Base-by-base conservation (phyloP, 2,329 filamentous ascomycete genomes). In the Xylaria hypoxylon region DNA sequence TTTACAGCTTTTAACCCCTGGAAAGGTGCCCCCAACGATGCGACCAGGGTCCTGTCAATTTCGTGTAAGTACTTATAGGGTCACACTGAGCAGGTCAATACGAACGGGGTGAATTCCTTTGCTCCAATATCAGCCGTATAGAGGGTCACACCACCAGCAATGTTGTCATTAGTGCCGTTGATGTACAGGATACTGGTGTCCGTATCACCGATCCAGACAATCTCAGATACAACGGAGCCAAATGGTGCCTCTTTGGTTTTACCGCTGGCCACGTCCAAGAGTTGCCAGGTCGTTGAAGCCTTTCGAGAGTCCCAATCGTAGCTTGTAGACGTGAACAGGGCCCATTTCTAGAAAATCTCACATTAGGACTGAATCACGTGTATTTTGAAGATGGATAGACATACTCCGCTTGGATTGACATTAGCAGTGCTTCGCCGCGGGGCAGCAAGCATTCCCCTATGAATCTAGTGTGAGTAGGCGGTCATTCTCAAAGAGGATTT, bases 401-500 rank as follows among this genome's bases (percentile, higher is more conserved):
- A 40, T 62, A 68, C 66, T 22, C 66, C 66, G 35, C 58, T 65
- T 17, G 62, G 66, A 50, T 66, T 66, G 13, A 68, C 66, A 38
- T 62, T 62, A 11, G 66, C 62, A 40, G 62, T 48, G 8, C 66
- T 62, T 56, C 66, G 62, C 15, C 66, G 62, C 31, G 66, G 66
- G 17, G 66, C 66, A 45, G n/a, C 66, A 22, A 68, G 62, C 66
- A 68, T 66, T 59, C 66, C 66, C 42, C 66, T 68, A 38, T 10
- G 26, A 59, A 26, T 15, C 56, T 35, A 59, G 22, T 48, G 35
- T 65, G 24, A 56, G 53, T 42, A 51, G 6, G 42, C 5, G 13
- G 28, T 6, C 22, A 45, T 42, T 31, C 17, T 44, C 47, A 15
- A 45, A 2, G 33, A 45, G 7, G 5, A 53, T 28, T 44, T 3